Evolutionary conservation across 345 rosid species (phyloP).

Genomic region (Excoecaria cochinchinensis): DNA sequence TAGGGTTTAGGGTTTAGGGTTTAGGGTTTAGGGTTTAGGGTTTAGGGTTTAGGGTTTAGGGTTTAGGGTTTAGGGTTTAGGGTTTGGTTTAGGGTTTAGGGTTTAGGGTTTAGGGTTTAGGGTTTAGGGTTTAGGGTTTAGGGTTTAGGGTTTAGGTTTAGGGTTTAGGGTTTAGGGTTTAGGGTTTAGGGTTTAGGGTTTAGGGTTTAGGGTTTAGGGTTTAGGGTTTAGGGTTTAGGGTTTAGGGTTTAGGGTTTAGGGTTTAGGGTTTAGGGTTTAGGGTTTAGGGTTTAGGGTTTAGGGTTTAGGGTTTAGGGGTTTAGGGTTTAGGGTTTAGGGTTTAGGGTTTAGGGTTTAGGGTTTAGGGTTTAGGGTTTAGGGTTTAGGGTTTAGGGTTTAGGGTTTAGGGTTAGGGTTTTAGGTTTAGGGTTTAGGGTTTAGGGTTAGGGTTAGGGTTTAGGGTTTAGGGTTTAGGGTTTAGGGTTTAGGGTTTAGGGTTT

Average conservation of each 20-base stretch:
- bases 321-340: constrained; percentile 17
- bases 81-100: too few relatives aligned
- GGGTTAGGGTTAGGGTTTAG: constrained; percentile 20
- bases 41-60: constrained; percentile 7
- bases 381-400: constrained; percentile 11
- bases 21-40: constrained; percentile 1
- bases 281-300: neutral
- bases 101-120: constrained; percentile 12
- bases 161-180: constrained; percentile 21
- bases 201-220: constrained; percentile 19
- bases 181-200: constrained; percentile 19
- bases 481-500: constrained; percentile 24
- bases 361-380: constrained; percentile 5
- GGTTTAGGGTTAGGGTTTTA: neutral
- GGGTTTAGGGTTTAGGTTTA: too few relatives aligned
- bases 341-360: constrained; percentile 19
- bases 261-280: constrained; percentile 5
- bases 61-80: constrained; percentile 9
- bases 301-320: constrained; percentile 4
- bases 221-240: constrained; percentile 14
- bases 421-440: constrained; percentile 15
- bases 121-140: constrained; percentile 11
- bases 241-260: constrained; percentile 1
- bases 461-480: constrained; percentile 19
- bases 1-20: constrained; percentile 8